Evolutionary conservation across 225 moss, liverwort and hornwort species (phyloP).

Genomic region (Polytrichum formosum): DNA sequence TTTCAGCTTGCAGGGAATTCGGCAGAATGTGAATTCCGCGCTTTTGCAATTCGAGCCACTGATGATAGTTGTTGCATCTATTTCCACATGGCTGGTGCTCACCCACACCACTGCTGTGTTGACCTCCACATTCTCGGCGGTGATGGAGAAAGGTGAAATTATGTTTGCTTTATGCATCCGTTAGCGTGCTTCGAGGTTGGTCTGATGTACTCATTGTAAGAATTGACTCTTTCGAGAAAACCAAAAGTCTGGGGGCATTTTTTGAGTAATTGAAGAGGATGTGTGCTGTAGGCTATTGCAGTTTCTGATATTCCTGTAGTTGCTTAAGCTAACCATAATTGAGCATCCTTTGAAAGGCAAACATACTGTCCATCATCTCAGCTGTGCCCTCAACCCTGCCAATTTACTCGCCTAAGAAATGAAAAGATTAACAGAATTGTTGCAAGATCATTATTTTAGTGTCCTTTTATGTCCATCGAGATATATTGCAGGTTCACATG

Average conservation of each 20-base stretch:
- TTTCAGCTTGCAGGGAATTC: conserved; percentile 32
- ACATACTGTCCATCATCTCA: background rate
- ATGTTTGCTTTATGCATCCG: background rate
- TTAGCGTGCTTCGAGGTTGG: background rate
- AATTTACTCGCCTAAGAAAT: too few species aligned
- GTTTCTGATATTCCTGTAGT: too few species aligned
- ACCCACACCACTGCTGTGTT: conserved; percentile 17
- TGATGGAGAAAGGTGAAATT: conserved; percentile 64
- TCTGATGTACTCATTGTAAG: background rate
- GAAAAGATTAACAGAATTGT: too few species aligned
- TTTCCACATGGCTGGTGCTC: conserved; percentile 59
- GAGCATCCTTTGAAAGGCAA: background rate
- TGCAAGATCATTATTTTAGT: too few species aligned
- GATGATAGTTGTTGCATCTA: conserved; percentile 50
- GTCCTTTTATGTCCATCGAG: too few species aligned
- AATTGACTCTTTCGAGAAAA: background rate
- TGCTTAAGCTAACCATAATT: too few species aligned
- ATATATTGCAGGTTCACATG: too few species aligned
- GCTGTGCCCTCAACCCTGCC: background rate
- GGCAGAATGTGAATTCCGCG: conserved; percentile 50
- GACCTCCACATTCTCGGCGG: conserved; percentile 28
- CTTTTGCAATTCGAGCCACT: conserved; percentile 71
- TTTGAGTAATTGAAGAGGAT: too few species aligned
- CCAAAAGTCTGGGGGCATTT: too few species aligned
- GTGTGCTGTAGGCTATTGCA: too few species aligned